A percentile compares a stretch with the other conserved stretches of the same genome.
Evolutionary conservation across 768 basidiomycete genomes (phyloP).

Genomic region (Xerocomus spinulosus): DNA sequence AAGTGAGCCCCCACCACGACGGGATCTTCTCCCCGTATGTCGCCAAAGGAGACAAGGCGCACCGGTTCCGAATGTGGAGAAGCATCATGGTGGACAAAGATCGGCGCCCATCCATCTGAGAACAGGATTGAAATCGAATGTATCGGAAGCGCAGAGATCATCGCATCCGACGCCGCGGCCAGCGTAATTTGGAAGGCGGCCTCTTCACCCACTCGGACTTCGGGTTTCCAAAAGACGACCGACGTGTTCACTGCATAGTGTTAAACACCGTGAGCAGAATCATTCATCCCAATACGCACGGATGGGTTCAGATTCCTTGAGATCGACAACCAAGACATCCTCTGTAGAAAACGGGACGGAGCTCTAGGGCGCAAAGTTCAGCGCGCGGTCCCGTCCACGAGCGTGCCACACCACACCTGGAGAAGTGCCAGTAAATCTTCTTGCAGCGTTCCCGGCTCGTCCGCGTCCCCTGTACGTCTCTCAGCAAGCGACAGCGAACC

Average conservation of each 20-base stretch:
- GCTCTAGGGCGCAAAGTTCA: constrained; percentile 43
- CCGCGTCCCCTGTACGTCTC: constrained; percentile 37
- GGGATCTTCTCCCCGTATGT: constrained; percentile 38
- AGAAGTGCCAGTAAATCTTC: constrained; percentile 73
- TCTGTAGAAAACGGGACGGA: constrained; percentile 61
- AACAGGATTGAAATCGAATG: constrained; percentile 57
- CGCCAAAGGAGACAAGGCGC: constrained; percentile 38
- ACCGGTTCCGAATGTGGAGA: constrained; percentile 12
- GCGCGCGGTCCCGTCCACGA: not conserved
- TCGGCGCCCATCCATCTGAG: constrained; percentile 42
- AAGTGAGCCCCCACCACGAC: constrained; percentile 40
- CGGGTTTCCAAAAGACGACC: constrained; percentile 67
- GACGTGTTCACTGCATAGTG: constrained; percentile 52
- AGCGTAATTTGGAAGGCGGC: constrained; percentile 75
- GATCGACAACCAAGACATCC: constrained; percentile 54
- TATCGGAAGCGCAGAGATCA: constrained; percentile 59
- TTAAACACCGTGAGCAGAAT: constrained; percentile 4
- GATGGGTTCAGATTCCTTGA: constrained; percentile 58
- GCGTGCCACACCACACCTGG: constrained; percentile 41
- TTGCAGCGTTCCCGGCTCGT: constrained; percentile 50
- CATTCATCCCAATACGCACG: constrained; percentile 40
- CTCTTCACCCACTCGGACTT: constrained; percentile 54
- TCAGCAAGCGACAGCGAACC: not conserved
- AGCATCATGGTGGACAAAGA: constrained; percentile 46
- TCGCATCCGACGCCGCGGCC: constrained; percentile 43